Evolutionary conservation across 2,329 filamentous ascomycete genomes (phyloP).

Genomic region (Stachybotrys echinatus): DNA sequence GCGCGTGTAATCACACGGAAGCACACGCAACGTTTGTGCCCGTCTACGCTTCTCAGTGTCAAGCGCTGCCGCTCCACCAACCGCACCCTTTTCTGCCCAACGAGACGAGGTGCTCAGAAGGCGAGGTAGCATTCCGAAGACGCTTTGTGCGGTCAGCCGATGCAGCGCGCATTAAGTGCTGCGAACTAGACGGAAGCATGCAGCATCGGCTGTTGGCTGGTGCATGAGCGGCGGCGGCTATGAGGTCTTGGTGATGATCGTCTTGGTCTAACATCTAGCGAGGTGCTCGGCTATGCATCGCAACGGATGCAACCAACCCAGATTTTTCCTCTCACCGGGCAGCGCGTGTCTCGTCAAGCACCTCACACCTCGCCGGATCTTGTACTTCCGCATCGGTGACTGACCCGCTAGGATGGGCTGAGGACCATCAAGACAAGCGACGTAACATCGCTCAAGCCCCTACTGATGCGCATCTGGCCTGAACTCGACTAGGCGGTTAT

Average conservation of each 20-base stretch:
- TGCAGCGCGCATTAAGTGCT: too few relatives aligned
- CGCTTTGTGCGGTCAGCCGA: too few relatives aligned
- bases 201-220: too few relatives aligned
- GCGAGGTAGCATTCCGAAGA: not conserved
- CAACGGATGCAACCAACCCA: not conserved
- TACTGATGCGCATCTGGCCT: not conserved
- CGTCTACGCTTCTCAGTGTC: conserved; percentile 1
- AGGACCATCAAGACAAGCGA: not conserved
- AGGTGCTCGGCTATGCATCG: not conserved
- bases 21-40: conserved; percentile 6
- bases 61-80: not conserved
- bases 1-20: conserved; percentile 16
- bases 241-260: too few relatives aligned
- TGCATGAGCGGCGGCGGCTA: too few relatives aligned
- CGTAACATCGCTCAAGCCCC: not conserved
- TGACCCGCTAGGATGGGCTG: not conserved
- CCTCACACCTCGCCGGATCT: not conserved
- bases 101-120: not conserved
- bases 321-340: not conserved
- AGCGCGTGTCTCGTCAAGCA: not conserved
- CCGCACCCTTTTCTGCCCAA: not conserved
- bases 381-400: not conserved
- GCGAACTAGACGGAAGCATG: too few relatives aligned
- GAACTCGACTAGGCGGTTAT: too few relatives aligned
- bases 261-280: not conserved